A percentile compares a stretch with the other conserved stretches of the same genome.
Evolutionary conservation across 176 grass and related monocot species (phyloP).

Genomic region (Dendrocalamus sinicus): DNA sequence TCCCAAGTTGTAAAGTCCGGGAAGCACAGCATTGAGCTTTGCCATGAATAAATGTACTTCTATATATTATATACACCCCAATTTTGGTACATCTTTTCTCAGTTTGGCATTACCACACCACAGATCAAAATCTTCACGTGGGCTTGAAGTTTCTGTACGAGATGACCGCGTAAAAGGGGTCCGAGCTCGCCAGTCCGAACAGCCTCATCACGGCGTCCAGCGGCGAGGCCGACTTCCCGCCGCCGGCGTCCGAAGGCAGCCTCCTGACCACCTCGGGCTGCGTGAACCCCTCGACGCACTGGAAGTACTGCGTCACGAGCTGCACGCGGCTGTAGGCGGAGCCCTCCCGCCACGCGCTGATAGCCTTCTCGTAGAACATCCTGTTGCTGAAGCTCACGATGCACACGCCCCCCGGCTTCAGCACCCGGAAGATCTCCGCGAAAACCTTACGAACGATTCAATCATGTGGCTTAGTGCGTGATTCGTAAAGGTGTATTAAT

Average conservation of each 20-base stretch:
- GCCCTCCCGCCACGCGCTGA: conserved; percentile 86
- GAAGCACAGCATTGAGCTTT: too few species aligned
- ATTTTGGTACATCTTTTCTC: background rate
- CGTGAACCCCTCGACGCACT: conserved; percentile 85
- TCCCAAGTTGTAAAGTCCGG: too few species aligned
- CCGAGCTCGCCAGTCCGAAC: conserved; percentile 60
- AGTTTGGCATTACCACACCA: background rate
- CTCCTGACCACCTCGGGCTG: conserved; percentile 75
- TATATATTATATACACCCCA: background rate
- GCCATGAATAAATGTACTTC: too few species aligned
- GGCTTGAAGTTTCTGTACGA: conserved; percentile 81
- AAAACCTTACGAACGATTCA: conserved; percentile 56
- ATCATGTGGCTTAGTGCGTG: too few species aligned
- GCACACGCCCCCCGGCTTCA: conserved; percentile 84
- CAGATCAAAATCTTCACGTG: background rate
- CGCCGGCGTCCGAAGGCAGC: conserved; percentile 50
- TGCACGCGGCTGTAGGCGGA: conserved; percentile 81
- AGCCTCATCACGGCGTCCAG: conserved; percentile 64
- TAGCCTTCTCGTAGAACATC: conserved; percentile 91
- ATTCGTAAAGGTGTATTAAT: too few species aligned
- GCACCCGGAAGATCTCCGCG: conserved; percentile 82
- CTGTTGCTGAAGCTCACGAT: conserved; percentile 93
- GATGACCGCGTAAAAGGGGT: conserved; percentile 91
- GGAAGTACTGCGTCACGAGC: conserved; percentile 85
- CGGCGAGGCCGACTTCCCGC: conserved; percentile 43